phyloP scores from a whole-genome alignment of 169 alveolate genomes.

The Babesia ovis region DNA sequence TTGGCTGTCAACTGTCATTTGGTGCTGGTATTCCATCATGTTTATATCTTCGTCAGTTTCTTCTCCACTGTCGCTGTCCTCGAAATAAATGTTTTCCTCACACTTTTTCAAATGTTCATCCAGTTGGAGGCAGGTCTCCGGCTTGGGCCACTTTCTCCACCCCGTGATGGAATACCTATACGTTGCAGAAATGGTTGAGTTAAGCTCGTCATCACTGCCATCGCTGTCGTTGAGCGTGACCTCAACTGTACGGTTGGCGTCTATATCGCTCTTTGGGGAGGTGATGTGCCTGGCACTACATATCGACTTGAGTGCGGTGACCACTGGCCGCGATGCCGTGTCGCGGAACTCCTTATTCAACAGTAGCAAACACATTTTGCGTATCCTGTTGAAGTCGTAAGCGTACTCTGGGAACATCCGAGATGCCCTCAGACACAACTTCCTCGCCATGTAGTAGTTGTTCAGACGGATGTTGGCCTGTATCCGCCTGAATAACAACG shows the following conservation, averaged over 20 bases:
- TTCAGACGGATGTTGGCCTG: constrained; percentile 22
- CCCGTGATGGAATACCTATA: constrained; percentile 9
- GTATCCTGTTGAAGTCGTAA: constrained; percentile 6
- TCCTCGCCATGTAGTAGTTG: constrained; percentile 23
- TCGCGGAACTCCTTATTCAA: constrained; percentile 2
- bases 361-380: constrained; percentile 21
- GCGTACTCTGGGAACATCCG: constrained; percentile 17
- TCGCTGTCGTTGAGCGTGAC: constrained; percentile 9
- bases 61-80: constrained; percentile 1
- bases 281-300: constrained; percentile 10
- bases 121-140: constrained; percentile 19
- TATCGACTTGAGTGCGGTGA: constrained; percentile 6
- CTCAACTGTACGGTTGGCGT: not conserved
- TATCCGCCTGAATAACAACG: constrained; percentile 23
- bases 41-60: constrained; percentile 11
- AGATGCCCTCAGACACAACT: constrained; percentile 14
- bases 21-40: constrained; percentile 2
- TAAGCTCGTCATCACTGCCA: constrained; percentile 18
- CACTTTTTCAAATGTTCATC: not conserved
- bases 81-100: not conserved
- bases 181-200: constrained; percentile 1
- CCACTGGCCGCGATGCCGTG: not conserved
- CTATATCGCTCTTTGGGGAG: constrained; percentile 18
- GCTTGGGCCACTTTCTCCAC: constrained; percentile 37
- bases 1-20: not conserved